Evolutionary conservation across 2,329 filamentous ascomycete genomes (phyloP), one percentile per base, ranked within the genome.

Genomic region (Capronia americana): DNA sequence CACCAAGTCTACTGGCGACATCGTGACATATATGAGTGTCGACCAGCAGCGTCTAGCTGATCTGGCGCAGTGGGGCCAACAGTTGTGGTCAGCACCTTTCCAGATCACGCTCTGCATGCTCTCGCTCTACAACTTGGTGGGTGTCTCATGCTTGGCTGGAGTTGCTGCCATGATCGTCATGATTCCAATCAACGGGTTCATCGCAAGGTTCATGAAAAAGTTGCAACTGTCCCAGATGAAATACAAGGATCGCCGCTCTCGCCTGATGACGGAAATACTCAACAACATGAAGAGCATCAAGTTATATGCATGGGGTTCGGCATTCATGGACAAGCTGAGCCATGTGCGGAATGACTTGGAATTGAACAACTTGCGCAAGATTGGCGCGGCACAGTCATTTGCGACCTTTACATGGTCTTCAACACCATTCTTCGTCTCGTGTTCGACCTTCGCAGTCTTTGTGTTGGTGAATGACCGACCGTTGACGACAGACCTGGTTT

Each of bases 271-370:
- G 6, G 95, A 99, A 79, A 99, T 99, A 71, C 84, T 99, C 75
- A 97, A 96, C 84, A 98, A 98, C 80, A 99, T 99, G 92, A 99
- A 99, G 83, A 96, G 93, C 76, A 95, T 99, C 83, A 99, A 99
- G 82, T 87, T 99, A 23, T 99, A 97, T 77, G 95, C 95, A 32
- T 99, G 95, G 95, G 94, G 93, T 34, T 90, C 90, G 32, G 94
- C 95, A 14, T 99, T 99, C 77, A 97, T 97, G 89, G 95, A 93
- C 79, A 97, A 96, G 80, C 87, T 99, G 66, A 98, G 95, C 80
- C 91, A 92, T 77, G 93, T 99, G 67, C 89, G 95, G 79, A 99
- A 99, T 79, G 95, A 99, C 74, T 87, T 92, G 73, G 95, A 99
- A 79, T 83, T 99, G 63, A 95, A 95, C 82, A 99, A 96, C 28